Base-by-base conservation (phyloP, 108 stramenopile genomes). In the Chaetoceros tenuissimus region DNA sequence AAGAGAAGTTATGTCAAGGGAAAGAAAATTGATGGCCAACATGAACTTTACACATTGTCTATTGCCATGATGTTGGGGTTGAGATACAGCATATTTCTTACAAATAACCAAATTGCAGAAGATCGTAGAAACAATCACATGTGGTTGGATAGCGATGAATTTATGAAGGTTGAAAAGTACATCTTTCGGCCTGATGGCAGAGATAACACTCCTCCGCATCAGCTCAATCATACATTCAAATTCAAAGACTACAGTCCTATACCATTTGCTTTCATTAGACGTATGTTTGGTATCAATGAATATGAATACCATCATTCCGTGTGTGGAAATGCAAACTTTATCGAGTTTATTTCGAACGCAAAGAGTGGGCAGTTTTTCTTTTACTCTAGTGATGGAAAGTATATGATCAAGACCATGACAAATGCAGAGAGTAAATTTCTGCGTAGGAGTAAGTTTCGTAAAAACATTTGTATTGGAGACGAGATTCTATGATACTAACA, bases 331-430 rank as follows among this genome's bases (percentile, higher is more conserved):
- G 95, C 96, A 54, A 93, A 97, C 64, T 98, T 92, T 78, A 88
- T 99, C 46, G 97, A 99, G 75, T 99, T 99, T 73, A 94, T 97
- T 57, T 91, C 94, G 31, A 99, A 99, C 62, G 96, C 98, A 23
- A 97, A 98, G 68, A 87, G 84, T 63, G 97, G 96, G 17, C 96
- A 98, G 60, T 99, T 98, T 65, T 98, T 99, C 72, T 99, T 99
- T 67, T 99, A 97, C 57, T 96, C 94, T 3, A 93, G 92, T 67
- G 98, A 99, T 70, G 98, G 97, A 50, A 85, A 82, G 53, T 98
- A 89, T 57, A 94, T 98, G 94, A 95, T 98, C 74, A 98, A 96
- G 70, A 96, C 95, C 29, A 96, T 96, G 94, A 96, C 95, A 3
- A 90, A 96, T 60, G 86, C 85, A 18, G 98, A 99, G 69, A 92